A percentile compares a stretch with the other conserved stretches of the same genome.
Conservation (phyloP, 495 filamentous ascomycete genomes). For the Aspergillus mulundensis region DNA sequence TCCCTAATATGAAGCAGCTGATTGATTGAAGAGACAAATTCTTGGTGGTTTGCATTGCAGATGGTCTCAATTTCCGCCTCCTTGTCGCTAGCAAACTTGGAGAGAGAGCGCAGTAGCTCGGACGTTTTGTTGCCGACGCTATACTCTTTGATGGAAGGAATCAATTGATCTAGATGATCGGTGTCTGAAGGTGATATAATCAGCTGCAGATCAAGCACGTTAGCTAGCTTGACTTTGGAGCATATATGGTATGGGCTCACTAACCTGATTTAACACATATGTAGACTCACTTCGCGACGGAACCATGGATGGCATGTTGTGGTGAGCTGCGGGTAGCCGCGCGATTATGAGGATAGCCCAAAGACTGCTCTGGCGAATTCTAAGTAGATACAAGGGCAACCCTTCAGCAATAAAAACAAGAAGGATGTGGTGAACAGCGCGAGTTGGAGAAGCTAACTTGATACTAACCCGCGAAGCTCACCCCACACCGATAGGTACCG, state of each 20-base stretch:
- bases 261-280: slow-evolving; percentile 42
- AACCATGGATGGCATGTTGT: slow-evolving; percentile 27
- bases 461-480: not conserved
- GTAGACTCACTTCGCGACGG: slow-evolving; percentile 31
- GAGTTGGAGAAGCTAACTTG: not conserved
- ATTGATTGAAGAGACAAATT: slow-evolving; percentile 89
- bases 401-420: not conserved
- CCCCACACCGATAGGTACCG: too few relatives aligned
- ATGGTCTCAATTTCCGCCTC: slow-evolving; percentile 92
- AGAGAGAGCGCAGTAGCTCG: slow-evolving; percentile 71
- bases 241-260: not conserved
- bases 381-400: too few relatives aligned
- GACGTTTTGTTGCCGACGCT: slow-evolving; percentile 67
- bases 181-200: slow-evolving; percentile 85
- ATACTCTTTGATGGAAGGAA: slow-evolving; percentile 88
- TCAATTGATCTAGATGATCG: slow-evolving; percentile 92
- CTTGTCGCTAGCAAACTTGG: slow-evolving; percentile 75
- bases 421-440: not conserved
- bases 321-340: too few relatives aligned
- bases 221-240: not conserved
- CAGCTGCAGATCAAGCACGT: slow-evolving; percentile 53
- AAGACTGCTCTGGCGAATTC: too few relatives aligned
- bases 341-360: too few relatives aligned
- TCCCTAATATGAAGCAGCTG: slow-evolving; percentile 86
- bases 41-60: slow-evolving; percentile 92